Conservation (phyloP, 2,329 filamentous ascomycete genomes). For the Cytospora mali region DNA sequence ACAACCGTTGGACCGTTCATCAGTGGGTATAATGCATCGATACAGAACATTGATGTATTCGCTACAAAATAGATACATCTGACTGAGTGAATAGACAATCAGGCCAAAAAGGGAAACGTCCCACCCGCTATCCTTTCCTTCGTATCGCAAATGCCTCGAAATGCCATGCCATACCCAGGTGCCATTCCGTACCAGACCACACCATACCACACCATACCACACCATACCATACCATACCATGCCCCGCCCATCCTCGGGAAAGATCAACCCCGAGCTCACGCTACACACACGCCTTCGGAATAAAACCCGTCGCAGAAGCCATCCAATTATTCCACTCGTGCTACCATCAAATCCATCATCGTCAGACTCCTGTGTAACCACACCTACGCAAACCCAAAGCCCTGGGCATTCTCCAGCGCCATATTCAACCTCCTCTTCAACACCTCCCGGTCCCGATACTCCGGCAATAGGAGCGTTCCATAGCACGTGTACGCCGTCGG, state of each 20-base stretch:
- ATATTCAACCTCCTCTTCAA: conserved; percentile 76
- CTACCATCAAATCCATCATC: neutral
- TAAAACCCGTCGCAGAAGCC: neutral
- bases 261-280: neutral
- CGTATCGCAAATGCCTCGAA: neutral
- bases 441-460: conserved; percentile 73
- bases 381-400: conserved; percentile 79
- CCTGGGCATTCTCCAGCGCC: conserved; percentile 84
- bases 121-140: neutral
- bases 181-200: too few relatives aligned
- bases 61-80: neutral
- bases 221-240: neutral
- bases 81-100: neutral
- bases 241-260: neutral
- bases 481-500: conserved; percentile 95
- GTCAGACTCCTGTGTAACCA: neutral
- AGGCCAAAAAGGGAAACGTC: neutral
- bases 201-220: too few relatives aligned
- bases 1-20: neutral
- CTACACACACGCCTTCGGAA: neutral
- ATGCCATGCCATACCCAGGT: too few relatives aligned
- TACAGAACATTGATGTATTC: neutral
- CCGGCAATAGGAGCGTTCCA: conserved; percentile 81
- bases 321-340: neutral
- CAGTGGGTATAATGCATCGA: neutral